Evolutionary conservation across 768 basidiomycete genomes (phyloP).

Genomic region (Tulasnella calospora): DNA sequence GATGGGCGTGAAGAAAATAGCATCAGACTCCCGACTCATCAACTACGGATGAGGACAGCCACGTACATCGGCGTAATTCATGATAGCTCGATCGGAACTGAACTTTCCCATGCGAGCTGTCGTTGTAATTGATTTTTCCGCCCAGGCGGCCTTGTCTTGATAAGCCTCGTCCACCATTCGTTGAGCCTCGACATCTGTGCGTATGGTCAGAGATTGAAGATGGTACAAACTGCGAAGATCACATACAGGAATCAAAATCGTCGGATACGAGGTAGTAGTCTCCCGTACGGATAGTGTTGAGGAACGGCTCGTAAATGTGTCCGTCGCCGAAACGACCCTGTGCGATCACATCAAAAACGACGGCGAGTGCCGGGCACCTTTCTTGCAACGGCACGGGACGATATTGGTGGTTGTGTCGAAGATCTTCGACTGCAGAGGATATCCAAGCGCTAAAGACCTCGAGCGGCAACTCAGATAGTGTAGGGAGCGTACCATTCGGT

Average conservation of each 20-base stretch:
- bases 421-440: slow-evolving; percentile 75
- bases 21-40: slow-evolving; percentile 33
- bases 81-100: slow-evolving; percentile 89
- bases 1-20: slow-evolving; percentile 87
- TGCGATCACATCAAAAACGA: slow-evolving; percentile 71
- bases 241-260: slow-evolving; percentile 84
- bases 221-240: slow-evolving; percentile 46
- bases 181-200: slow-evolving; percentile 77
- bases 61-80: slow-evolving; percentile 82
- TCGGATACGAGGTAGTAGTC: slow-evolving; percentile 82
- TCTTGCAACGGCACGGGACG: slow-evolving; percentile 74
- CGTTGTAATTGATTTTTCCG: slow-evolving; percentile 82
- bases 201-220: slow-evolving; percentile 36
- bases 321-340: slow-evolving; percentile 76
- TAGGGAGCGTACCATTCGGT: slow-evolving; percentile 50
- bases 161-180: slow-evolving; percentile 86
- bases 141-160: slow-evolving; percentile 78
- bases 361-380: slow-evolving; percentile 76
- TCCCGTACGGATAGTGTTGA: slow-evolving; percentile 39
- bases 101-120: slow-evolving; percentile 83
- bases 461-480: background rate
- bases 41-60: slow-evolving; percentile 55
- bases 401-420: slow-evolving; percentile 81
- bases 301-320: slow-evolving; percentile 76
- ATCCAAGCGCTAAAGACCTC: slow-evolving; percentile 43